These are phyloP conservation scores for Aureobasidium sp. DNA, from an alignment of 2,329 filamentous ascomycete species.

Conservation along the genomic window DNA sequence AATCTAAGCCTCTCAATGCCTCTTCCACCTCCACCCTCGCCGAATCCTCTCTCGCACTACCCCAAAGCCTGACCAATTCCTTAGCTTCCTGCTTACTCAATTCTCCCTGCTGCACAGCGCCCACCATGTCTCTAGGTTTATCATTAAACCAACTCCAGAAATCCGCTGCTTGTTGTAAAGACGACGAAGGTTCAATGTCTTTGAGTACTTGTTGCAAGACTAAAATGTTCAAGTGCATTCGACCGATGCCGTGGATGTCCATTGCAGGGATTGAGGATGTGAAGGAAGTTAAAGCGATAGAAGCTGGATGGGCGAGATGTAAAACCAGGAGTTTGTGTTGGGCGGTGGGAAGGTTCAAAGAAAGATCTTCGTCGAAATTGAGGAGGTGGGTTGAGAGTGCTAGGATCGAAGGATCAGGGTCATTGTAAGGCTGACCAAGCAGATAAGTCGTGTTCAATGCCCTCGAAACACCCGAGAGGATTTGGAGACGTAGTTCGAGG, in stretches of 20 bases:
- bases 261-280: slow-evolving; percentile 71
- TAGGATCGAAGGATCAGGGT: slow-evolving; percentile 75
- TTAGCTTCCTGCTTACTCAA: slow-evolving; percentile 36
- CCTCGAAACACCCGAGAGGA: slow-evolving; percentile 68
- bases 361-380: slow-evolving; percentile 77
- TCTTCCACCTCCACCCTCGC: slow-evolving; percentile 58
- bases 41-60: slow-evolving; percentile 47
- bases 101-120: slow-evolving; percentile 26
- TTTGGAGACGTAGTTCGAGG: slow-evolving; percentile 78
- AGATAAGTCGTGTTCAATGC: slow-evolving; percentile 44
- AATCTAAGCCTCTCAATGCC: not conserved
- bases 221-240: slow-evolving; percentile 88
- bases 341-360: slow-evolving; percentile 60
- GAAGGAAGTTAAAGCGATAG: slow-evolving; percentile 63
- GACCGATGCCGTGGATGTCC: slow-evolving; percentile 73
- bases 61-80: slow-evolving; percentile 36
- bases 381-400: slow-evolving; percentile 76
- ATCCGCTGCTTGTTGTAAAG: slow-evolving; percentile 55
- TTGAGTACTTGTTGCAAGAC: slow-evolving; percentile 96
- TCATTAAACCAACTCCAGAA: slow-evolving; percentile 66
- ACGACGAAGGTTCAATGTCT: slow-evolving; percentile 70
- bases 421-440: slow-evolving; percentile 63
- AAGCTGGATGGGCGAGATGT: slow-evolving; percentile 71
- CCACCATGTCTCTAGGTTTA: slow-evolving; percentile 38
- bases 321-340: slow-evolving; percentile 67